Percentiles rank a stretch among this genome's conserved stretches.
These are phyloP conservation scores for Amaranthus cruentus DNA, from an alignment of 148 eudicot genomes.

Conservation along the genomic window DNA sequence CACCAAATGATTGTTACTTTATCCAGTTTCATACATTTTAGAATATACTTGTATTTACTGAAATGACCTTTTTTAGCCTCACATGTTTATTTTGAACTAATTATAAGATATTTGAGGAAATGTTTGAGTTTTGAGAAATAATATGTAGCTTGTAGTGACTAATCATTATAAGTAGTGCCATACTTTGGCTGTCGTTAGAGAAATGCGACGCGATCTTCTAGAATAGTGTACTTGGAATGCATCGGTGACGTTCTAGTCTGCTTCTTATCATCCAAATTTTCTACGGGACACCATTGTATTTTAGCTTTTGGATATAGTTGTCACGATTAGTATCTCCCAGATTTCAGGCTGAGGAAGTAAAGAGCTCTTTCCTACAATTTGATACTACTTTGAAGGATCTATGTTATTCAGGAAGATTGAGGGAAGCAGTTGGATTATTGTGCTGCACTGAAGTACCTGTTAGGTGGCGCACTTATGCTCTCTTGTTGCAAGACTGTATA, in stretches of 20 bases:
- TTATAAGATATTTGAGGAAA: not conserved
- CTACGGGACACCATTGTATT: not conserved
- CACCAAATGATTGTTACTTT: not conserved
- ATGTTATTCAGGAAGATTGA: slow-evolving; percentile 68
- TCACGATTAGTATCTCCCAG: slow-evolving; percentile 57
- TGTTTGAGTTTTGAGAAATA: not conserved
- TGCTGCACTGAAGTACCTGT: slow-evolving; percentile 40
- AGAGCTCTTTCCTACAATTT: slow-evolving; percentile 32
- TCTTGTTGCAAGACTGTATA: slow-evolving; percentile 84
- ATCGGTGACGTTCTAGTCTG: not conserved
- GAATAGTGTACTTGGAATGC: not conserved
- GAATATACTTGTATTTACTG: not conserved
- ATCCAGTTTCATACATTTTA: not conserved
- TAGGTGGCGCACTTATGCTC: slow-evolving; percentile 55
- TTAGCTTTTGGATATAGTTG: slow-evolving; percentile 27
- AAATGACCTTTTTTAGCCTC: not conserved
- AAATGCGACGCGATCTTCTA: not conserved
- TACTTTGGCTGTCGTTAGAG: not conserved
- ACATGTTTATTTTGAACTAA: not conserved
- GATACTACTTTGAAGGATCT: slow-evolving; percentile 60
- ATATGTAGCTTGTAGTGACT: not conserved
- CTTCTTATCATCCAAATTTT: not conserved
- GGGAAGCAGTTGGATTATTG: slow-evolving; percentile 60
- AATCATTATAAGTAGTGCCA: not conserved
- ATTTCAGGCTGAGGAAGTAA: slow-evolving; percentile 55